Evolutionary conservation across 1,139 yeast genomes (phyloP).

Genomic region (Suhomyces coccinellae): DNA sequence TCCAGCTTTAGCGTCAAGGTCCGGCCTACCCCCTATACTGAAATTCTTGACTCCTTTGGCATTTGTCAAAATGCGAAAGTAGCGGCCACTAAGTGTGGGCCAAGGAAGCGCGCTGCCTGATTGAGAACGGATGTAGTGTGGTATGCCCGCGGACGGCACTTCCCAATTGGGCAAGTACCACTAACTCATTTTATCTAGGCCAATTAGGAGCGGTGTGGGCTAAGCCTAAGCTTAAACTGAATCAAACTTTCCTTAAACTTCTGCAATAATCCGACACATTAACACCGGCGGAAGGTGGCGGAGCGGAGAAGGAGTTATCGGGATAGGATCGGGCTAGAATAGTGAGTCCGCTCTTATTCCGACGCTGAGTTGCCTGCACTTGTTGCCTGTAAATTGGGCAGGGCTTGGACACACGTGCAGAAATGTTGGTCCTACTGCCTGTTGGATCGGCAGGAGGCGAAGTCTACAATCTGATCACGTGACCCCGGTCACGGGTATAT

Average conservation of each 20-base stretch:
- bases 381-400: too few relatives aligned
- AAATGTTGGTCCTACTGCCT: too few relatives aligned
- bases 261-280: too few relatives aligned
- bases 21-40: background rate
- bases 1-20: background rate
- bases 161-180: constrained; percentile 1
- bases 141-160: constrained; percentile 6
- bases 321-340: too few relatives aligned
- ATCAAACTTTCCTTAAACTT: too few relatives aligned
- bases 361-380: too few relatives aligned
- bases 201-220: constrained; percentile 3
- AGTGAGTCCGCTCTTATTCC: too few relatives aligned
- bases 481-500: constrained; percentile 3
- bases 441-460: background rate
- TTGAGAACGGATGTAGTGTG: background rate
- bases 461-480: background rate
- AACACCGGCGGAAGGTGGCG: too few relatives aligned
- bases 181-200: constrained; percentile 1
- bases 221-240: background rate
- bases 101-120: background rate
- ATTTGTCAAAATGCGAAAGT: background rate
- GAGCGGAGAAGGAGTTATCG: too few relatives aligned
- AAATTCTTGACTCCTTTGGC: background rate
- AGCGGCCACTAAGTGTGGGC: background rate
- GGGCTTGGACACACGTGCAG: too few relatives aligned